Conservation (phyloP, 306 rosid species). For the Phaseolus lunatus region DNA sequence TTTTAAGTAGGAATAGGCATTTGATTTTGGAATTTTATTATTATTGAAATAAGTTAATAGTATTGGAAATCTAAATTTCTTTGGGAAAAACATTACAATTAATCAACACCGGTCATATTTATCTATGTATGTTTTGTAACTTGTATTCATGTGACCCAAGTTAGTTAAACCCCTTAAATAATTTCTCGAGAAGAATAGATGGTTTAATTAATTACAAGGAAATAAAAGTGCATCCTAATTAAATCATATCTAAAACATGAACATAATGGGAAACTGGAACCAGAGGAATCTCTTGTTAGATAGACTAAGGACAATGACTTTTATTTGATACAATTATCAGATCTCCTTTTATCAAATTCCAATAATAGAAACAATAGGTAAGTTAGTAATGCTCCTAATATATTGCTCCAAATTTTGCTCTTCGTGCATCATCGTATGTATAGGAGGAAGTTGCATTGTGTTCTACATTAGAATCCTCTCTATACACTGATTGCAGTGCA, state of each 20-base stretch:
- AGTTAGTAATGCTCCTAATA: too few species aligned
- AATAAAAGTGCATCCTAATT: slow-evolving; percentile 13
- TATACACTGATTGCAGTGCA: too few species aligned
- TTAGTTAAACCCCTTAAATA: slow-evolving; percentile 48
- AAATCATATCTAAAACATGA: background rate
- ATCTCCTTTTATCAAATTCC: too few species aligned
- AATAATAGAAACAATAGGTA: too few species aligned
- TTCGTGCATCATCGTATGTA: too few species aligned
- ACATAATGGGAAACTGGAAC: slow-evolving; percentile 25
- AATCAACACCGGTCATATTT: too few species aligned
- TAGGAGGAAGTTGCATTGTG: too few species aligned
- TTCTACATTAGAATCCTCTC: too few species aligned
- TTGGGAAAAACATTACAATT: slow-evolving; percentile 5
- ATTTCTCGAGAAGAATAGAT: slow-evolving; percentile 30
- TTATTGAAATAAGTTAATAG: too few species aligned
- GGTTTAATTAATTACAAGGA: slow-evolving; percentile 31
- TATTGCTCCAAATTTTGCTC: too few species aligned
- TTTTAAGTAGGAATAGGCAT: slow-evolving; percentile 19
- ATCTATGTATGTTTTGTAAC: background rate
- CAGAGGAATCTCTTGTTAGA: slow-evolving; percentile 40
- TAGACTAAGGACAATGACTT: slow-evolving; percentile 38
- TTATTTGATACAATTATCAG: too few species aligned
- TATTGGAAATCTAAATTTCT: too few species aligned
- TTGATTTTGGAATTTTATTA: slow-evolving; percentile 3
- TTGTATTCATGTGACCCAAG: slow-evolving; percentile 30